Evolutionary conservation across 2,329 filamentous ascomycete genomes (phyloP).

Genomic region (Sporothrix protearum): DNA sequence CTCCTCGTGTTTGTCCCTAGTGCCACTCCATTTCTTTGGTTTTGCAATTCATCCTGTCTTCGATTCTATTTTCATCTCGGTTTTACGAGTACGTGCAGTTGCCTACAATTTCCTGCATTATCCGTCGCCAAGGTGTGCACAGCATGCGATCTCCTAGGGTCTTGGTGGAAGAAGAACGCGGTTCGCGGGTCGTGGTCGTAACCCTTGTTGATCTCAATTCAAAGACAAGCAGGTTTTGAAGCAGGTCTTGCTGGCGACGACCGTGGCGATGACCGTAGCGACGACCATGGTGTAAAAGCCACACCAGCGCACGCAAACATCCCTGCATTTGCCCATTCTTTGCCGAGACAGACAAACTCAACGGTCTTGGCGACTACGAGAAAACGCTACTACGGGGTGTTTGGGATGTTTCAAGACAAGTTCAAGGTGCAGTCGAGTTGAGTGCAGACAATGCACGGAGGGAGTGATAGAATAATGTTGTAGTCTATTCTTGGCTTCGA

Average conservation of each 20-base stretch:
- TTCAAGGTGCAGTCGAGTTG: background rate
- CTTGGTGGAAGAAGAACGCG: background rate
- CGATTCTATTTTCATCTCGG: background rate
- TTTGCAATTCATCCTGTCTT: background rate
- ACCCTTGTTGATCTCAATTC: slow-evolving; percentile 16
- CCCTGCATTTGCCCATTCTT: slow-evolving; percentile 9
- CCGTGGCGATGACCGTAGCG: no score
- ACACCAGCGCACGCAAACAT: background rate
- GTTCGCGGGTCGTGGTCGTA: background rate
- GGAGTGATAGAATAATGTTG: no score
- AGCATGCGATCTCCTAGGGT: background rate
- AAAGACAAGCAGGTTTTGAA: background rate
- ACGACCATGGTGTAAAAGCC: background rate
- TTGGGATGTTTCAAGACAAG: background rate
- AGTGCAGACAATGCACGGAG: background rate
- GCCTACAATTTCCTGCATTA: background rate
- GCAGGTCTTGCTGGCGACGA: no score
- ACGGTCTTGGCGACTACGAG: slow-evolving; percentile 4
- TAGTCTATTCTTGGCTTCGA: background rate
- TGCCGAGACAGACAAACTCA: background rate
- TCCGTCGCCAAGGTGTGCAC: slow-evolving; percentile 1
- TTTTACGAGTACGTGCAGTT: no score
- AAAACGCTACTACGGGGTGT: background rate
- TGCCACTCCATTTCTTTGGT: slow-evolving; percentile 8
- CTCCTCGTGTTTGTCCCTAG: slow-evolving; percentile 7